Conservation (phyloP, 805 yeast genomes). For the Saccharomycopsis fodiens region DNA sequence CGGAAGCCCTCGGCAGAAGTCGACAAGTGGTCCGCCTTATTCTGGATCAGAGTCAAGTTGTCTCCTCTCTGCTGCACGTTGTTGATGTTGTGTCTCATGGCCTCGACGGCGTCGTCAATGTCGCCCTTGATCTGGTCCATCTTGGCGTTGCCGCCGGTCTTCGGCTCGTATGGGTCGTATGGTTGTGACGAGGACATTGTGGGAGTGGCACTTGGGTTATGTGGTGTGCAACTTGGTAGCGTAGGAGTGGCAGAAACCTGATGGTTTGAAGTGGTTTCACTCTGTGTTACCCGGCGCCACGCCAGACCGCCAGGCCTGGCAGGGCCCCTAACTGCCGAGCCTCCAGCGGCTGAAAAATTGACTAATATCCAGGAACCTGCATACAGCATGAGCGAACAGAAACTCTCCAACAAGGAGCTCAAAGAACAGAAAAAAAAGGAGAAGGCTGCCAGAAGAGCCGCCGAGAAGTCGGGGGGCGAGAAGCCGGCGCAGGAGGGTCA, state of each 20-base stretch:
- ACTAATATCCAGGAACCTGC: background rate
- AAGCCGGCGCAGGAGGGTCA: background rate
- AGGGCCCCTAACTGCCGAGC: no score
- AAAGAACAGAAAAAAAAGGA: constrained; percentile 84
- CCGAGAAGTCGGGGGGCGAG: constrained; percentile 46
- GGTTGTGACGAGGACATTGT: constrained; percentile 73
- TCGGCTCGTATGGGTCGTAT: constrained; percentile 79
- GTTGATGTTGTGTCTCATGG: constrained; percentile 95
- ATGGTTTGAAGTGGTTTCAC: no score
- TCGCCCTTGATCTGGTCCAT: constrained; percentile 66
- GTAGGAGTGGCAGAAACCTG: background rate
- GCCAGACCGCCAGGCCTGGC: no score
- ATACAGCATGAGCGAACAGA: background rate
- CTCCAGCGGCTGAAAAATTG: no score
- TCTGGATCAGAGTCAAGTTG: constrained; percentile 83
- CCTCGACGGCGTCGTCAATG: constrained; percentile 92
- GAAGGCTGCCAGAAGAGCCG: constrained; percentile 89
- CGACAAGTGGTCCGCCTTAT: constrained; percentile 87
- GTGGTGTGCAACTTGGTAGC: no score
- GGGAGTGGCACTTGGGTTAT: background rate
- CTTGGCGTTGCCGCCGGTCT: constrained; percentile 58
- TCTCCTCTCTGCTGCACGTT: constrained; percentile 95
- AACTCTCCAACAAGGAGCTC: constrained; percentile 64
- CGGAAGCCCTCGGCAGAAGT: constrained; percentile 91
- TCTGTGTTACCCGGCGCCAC: no score